Conservation (phyloP, 2,329 filamentous ascomycete genomes). For the Trichoderma simmonsii region DNA sequence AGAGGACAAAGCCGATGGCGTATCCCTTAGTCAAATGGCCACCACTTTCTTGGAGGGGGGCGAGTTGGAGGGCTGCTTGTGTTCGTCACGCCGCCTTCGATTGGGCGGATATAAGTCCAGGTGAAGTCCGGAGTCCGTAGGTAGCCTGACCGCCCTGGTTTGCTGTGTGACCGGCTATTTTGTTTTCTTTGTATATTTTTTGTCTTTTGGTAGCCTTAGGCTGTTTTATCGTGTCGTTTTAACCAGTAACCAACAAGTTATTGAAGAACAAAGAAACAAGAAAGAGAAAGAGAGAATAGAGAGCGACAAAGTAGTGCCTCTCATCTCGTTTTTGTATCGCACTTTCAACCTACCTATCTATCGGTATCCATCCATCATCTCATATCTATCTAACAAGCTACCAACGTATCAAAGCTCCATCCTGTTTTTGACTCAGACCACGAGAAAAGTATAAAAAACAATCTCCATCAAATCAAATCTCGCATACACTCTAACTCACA, state of each 20-base stretch:
- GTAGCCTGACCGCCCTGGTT: neutral
- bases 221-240: neutral
- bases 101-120: slow-evolving; percentile 7
- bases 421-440: neutral
- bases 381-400: neutral
- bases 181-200: neutral
- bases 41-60: neutral
- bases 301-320: neutral
- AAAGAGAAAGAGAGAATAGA: neutral
- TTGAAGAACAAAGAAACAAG: neutral
- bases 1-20: neutral
- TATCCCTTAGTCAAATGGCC: neutral
- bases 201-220: too few species aligned
- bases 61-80: neutral
- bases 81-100: neutral
- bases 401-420: neutral
- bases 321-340: neutral
- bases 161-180: neutral
- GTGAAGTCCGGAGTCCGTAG: neutral
- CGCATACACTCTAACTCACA: neutral
- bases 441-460: neutral
- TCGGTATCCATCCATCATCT: neutral
- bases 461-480: neutral
- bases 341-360: neutral
- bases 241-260: neutral